A percentile compares a stretch with the other conserved stretches of the same genome.
These are phyloP conservation scores for Gryganskiella cystojenkinii DNA, from an alignment of 192 early-diverging fungal species.

Conservation along the genomic window DNA sequence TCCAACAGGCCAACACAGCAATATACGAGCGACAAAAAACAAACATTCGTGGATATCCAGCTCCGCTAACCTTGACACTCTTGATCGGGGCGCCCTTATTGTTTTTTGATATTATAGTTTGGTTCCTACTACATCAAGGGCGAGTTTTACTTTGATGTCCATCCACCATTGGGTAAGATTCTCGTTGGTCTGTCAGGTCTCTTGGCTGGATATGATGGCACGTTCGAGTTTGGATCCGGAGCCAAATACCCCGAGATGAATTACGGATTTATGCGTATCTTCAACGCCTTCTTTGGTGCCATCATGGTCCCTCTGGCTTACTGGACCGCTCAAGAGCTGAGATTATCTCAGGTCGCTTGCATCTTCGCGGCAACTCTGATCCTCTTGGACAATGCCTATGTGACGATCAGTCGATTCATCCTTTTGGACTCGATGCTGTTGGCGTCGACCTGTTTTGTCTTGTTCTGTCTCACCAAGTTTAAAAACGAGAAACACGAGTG, in stretches of 20 bases:
- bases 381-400: constrained; percentile 79
- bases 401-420: constrained; percentile 90
- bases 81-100: background rate
- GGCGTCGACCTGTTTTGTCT: constrained; percentile 80
- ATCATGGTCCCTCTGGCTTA: constrained; percentile 92
- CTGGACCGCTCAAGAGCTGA: constrained; percentile 81
- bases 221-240: constrained; percentile 87
- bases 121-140: constrained; percentile 92
- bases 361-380: constrained; percentile 85
- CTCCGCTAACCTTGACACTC: background rate
- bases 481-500: constrained; percentile 76
- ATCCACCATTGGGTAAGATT: constrained; percentile 98
- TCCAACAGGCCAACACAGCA: too few relatives aligned
- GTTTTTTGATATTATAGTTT: constrained; percentile 70
- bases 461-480: constrained; percentile 78
- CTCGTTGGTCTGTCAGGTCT: constrained; percentile 87
- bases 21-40: background rate
- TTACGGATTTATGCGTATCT: constrained; percentile 90
- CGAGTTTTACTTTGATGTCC: constrained; percentile 98
- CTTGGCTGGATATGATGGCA: constrained; percentile 87
- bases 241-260: constrained; percentile 84
- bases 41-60: background rate
- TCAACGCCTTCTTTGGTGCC: constrained; percentile 90
- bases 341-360: constrained; percentile 72
- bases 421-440: constrained; percentile 96